Conservation (phyloP, 2,329 filamentous ascomycete genomes). For the Phyllosticta capitalensis region DNA sequence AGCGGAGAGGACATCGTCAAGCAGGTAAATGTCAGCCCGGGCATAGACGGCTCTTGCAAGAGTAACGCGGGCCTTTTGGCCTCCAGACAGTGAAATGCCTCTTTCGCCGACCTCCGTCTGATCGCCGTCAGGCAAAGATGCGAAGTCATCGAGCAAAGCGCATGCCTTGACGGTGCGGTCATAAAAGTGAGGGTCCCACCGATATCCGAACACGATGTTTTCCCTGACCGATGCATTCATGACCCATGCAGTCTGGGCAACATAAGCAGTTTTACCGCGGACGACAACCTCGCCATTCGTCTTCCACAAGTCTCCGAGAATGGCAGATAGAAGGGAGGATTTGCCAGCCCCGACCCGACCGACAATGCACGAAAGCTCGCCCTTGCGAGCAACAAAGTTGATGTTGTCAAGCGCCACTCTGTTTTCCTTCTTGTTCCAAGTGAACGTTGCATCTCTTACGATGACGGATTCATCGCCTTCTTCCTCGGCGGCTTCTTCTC, state of each 20-base stretch:
- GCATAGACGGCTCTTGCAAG: slow-evolving; percentile 92
- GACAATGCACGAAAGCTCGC: slow-evolving; percentile 85
- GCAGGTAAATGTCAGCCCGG: slow-evolving; percentile 86
- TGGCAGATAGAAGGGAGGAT: slow-evolving; percentile 78
- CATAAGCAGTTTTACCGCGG: slow-evolving; percentile 77
- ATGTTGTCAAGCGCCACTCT: slow-evolving; percentile 66
- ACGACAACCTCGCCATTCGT: slow-evolving; percentile 73
- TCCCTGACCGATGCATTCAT: slow-evolving; percentile 97
- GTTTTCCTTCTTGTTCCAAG: slow-evolving; percentile 79
- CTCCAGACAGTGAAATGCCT: slow-evolving; percentile 89
- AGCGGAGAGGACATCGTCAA: slow-evolving; percentile 90
- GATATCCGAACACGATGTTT: slow-evolving; percentile 93
- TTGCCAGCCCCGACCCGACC: slow-evolving; percentile 93
- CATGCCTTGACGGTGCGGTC: slow-evolving; percentile 87
- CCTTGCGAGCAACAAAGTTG: slow-evolving; percentile 81
- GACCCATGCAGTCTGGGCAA: slow-evolving; percentile 88
- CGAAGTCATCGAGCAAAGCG: slow-evolving; percentile 82
- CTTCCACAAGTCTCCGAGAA: slow-evolving; percentile 91
- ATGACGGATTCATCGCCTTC: slow-evolving; percentile 76
- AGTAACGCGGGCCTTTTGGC: slow-evolving; percentile 89
- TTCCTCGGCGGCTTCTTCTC: slow-evolving; percentile 61
- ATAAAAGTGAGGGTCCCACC: slow-evolving; percentile 89
- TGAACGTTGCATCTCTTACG: slow-evolving; percentile 79
- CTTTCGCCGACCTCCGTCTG: slow-evolving; percentile 94
- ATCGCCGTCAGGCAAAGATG: slow-evolving; percentile 86